Percentiles rank a stretch among this genome's conserved stretches.
These are phyloP conservation scores for Tuber aestivum DNA, from an alignment of 495 filamentous ascomycete species.

Conservation along the genomic window DNA sequence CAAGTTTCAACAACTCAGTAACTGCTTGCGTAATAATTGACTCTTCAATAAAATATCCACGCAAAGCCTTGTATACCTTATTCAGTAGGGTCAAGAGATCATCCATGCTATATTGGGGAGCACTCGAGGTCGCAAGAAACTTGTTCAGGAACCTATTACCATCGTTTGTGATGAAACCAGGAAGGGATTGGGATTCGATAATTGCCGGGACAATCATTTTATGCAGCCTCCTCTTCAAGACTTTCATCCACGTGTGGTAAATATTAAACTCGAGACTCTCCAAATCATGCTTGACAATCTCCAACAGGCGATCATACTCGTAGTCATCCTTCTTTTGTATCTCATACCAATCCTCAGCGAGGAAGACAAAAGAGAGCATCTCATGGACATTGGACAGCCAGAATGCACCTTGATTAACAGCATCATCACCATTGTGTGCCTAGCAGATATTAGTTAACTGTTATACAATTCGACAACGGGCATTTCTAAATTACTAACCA, in stretches of 20 bases:
- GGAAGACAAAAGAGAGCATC: constrained; percentile 99
- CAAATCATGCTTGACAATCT: constrained; percentile 98
- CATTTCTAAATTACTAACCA: constrained; percentile 47
- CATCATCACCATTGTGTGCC: constrained; percentile 92
- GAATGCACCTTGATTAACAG: constrained; percentile 94
- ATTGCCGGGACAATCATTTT: constrained; percentile 99
- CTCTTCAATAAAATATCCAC: constrained; percentile 93
- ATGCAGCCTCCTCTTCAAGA: constrained; percentile 94
- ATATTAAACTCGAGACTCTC: constrained; percentile 99
- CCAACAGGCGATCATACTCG: constrained; percentile 93
- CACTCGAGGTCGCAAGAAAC: constrained; percentile 76
- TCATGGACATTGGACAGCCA: constrained; percentile 99
- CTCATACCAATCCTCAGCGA: constrained; percentile 99
- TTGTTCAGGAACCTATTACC: constrained; percentile 97
- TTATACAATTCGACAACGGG: neutral
- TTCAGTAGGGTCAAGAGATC: constrained; percentile 94
- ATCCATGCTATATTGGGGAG: constrained; percentile 97
- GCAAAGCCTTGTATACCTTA: constrained; percentile 96
- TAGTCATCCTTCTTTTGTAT: constrained; percentile 98
- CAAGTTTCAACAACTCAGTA: constrained; percentile 85
- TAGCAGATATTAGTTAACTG: constrained; percentile 19
- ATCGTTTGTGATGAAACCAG: constrained; percentile 97
- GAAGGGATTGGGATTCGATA: constrained; percentile 96
- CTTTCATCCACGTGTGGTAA: constrained; percentile 99
- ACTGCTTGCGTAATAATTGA: constrained; percentile 90